phyloP scores from a whole-genome alignment of 306 rosid species.

The Casuarina cunninghamiana region DNA sequence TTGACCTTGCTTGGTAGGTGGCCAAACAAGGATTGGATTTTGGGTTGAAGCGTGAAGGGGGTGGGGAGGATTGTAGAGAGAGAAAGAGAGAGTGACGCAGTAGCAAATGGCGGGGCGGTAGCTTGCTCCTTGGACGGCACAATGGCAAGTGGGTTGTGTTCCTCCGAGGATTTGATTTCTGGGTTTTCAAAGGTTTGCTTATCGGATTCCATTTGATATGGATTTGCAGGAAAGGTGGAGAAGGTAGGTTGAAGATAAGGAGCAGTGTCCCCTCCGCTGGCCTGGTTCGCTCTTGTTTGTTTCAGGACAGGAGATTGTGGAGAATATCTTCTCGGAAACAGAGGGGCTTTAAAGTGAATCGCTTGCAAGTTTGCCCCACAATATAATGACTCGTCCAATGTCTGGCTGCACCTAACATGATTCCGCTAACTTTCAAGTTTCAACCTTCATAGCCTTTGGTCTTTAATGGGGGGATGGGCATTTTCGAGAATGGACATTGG shows the following conservation, averaged over 20 bases:
- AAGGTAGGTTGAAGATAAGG: slow-evolving; percentile 30
- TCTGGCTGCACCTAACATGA: slow-evolving; percentile 21
- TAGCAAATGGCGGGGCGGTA: slow-evolving; percentile 38
- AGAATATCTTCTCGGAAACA: neutral
- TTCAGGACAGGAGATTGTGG: neutral
- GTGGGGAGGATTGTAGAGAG: slow-evolving; percentile 54
- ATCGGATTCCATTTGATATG: slow-evolving; percentile 45
- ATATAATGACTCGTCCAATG: neutral
- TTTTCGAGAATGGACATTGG: neutral
- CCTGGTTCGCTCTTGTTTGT: slow-evolving; percentile 1
- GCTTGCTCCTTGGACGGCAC: slow-evolving; percentile 26
- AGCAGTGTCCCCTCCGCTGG: neutral
- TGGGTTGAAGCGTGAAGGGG: slow-evolving; percentile 55
- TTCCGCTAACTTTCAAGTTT: slow-evolving; percentile 9
- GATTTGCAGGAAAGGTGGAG: neutral
- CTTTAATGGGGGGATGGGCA: neutral
- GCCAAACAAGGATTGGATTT: slow-evolving; percentile 41
- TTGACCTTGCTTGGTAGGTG: slow-evolving; percentile 54
- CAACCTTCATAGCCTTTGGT: slow-evolving; percentile 3
- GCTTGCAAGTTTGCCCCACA: neutral
- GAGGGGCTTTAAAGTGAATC: slow-evolving; percentile 1
- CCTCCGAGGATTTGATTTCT: slow-evolving; percentile 44
- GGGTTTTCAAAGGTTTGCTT: slow-evolving; percentile 37
- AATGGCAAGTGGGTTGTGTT: slow-evolving; percentile 34
- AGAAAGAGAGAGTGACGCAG: slow-evolving; percentile 71